These are phyloP conservation scores for Leucocoprinus leucothites DNA, from an alignment of 768 basidiomycete species.

Conservation along the genomic window DNA sequence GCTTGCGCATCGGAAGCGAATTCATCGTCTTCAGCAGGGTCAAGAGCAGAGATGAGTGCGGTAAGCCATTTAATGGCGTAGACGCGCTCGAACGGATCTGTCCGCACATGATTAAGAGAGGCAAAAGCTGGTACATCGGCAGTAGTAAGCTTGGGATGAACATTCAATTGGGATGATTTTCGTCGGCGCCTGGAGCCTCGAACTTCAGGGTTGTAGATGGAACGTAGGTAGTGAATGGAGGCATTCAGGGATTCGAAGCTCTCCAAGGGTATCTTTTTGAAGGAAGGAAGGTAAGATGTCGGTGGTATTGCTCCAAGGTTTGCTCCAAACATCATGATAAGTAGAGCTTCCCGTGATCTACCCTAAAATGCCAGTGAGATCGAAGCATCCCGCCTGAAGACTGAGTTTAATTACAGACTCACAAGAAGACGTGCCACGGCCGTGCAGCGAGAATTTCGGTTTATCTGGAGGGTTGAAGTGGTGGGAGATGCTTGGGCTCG, in stretches of 20 bases:
- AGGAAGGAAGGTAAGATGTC: constrained; percentile 52
- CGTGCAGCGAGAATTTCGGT: too few relatives aligned
- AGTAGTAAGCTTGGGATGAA: constrained; percentile 2
- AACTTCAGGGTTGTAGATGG: constrained; percentile 59
- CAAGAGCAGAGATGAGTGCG: constrained; percentile 47
- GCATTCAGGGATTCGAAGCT: constrained; percentile 36
- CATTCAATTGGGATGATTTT: not conserved
- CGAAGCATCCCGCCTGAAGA: too few relatives aligned
- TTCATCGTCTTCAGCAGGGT: constrained; percentile 18
- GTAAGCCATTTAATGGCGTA: constrained; percentile 76
- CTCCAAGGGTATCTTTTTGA: constrained; percentile 37
- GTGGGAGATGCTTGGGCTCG: too few relatives aligned
- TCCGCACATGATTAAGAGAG: constrained; percentile 31
- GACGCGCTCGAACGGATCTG: constrained; percentile 67
- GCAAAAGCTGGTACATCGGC: too few relatives aligned
- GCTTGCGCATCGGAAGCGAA: constrained; percentile 4
- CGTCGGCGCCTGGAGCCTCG: constrained; percentile 50
- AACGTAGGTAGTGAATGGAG: constrained; percentile 46
- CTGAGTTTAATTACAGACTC: too few relatives aligned
- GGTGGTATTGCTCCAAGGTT: constrained; percentile 29
- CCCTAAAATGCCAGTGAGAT: too few relatives aligned
- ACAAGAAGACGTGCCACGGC: too few relatives aligned
- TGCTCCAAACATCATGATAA: too few relatives aligned
- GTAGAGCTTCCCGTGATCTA: too few relatives aligned
- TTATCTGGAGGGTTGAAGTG: too few relatives aligned